Conservation (phyloP, 1,139 yeast genomes). For the Pichia sp. region DNA sequence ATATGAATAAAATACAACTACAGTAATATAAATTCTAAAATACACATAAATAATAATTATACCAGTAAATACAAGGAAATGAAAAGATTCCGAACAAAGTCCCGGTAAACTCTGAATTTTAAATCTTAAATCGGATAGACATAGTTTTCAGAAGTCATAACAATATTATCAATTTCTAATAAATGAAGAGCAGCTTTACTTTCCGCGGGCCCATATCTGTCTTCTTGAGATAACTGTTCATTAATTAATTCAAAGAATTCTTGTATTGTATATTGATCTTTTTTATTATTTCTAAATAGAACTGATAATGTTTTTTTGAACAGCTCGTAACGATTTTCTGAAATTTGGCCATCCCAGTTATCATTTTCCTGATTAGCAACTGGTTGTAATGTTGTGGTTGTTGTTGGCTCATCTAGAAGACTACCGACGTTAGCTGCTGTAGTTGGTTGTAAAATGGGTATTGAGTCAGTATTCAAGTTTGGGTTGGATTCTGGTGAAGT, state of each 20-base stretch:
- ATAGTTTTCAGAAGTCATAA: constrained; percentile 57
- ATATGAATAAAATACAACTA: too few species aligned
- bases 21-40: background rate
- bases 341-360: constrained; percentile 20
- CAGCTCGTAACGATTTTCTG: constrained; percentile 28
- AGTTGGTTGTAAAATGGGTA: background rate
- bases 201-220: constrained; percentile 47
- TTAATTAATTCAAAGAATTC: constrained; percentile 21
- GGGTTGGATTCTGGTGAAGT: constrained; percentile 3
- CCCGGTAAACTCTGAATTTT: background rate
- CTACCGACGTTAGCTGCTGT: background rate
- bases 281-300: constrained; percentile 24
- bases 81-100: background rate
- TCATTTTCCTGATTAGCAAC: constrained; percentile 27
- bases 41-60: constrained; percentile 8
- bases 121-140: constrained; percentile 45
- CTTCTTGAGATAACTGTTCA: constrained; percentile 51
- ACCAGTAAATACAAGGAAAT: background rate
- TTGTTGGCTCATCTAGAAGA: background rate
- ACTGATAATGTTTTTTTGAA: constrained; percentile 25
- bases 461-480: background rate
- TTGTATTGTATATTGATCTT: constrained; percentile 19
- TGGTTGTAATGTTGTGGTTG: background rate
- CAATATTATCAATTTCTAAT: constrained; percentile 50
- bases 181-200: constrained; percentile 45